Percentiles rank a stretch among this genome's conserved stretches.
Conservation (phyloP, 2,329 filamentous ascomycete species). For the Pseudogymnoascus sp. region DNA sequence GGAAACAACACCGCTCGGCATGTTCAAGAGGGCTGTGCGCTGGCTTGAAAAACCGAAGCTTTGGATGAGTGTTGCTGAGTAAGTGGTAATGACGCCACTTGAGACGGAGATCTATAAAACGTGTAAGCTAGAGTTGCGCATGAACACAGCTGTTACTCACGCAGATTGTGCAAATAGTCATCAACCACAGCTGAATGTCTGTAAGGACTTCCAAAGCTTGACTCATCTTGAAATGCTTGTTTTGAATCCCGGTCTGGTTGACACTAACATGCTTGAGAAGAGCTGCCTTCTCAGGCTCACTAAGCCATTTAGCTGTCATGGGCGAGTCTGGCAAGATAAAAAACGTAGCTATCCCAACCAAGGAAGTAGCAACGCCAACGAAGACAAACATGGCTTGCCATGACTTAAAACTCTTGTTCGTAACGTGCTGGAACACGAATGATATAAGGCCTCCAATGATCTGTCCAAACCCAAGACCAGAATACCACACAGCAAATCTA, state of each 20-base stretch:
- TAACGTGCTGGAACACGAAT: conserved; percentile 47
- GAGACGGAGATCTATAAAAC: conserved; percentile 37
- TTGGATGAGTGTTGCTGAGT: conserved; percentile 45
- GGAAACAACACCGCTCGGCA: conserved; percentile 43
- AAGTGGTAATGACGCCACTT: conserved; percentile 45
- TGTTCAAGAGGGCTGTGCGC: conserved; percentile 44
- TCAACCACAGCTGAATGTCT: conserved; percentile 43
- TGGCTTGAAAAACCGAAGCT: conserved; percentile 39
- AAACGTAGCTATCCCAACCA: conserved; percentile 34
- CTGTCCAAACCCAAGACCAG: conserved; percentile 50
- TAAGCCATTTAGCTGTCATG: conserved; percentile 35
- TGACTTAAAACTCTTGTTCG: conserved; percentile 28
- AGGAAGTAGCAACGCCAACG: conserved; percentile 37
- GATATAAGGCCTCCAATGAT: conserved; percentile 39
- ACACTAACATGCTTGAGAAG: conserved; percentile 43
- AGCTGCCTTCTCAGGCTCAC: conserved; percentile 33
- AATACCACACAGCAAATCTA: conserved; percentile 54
- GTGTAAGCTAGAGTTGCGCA: conserved; percentile 18
- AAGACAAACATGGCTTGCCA: conserved; percentile 45
- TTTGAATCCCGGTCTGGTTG: conserved; percentile 48
- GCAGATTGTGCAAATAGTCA: conserved; percentile 41
- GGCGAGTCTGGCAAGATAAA: conserved; percentile 41
- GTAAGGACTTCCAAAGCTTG: conserved; percentile 41
- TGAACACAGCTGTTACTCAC: conserved; percentile 26
- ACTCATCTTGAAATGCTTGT: conserved; percentile 38